Evolutionary conservation across 2,329 filamentous ascomycete species (phyloP), one percentile per base, ranked within the genome.

Genomic region (Anthostomella pinea): DNA sequence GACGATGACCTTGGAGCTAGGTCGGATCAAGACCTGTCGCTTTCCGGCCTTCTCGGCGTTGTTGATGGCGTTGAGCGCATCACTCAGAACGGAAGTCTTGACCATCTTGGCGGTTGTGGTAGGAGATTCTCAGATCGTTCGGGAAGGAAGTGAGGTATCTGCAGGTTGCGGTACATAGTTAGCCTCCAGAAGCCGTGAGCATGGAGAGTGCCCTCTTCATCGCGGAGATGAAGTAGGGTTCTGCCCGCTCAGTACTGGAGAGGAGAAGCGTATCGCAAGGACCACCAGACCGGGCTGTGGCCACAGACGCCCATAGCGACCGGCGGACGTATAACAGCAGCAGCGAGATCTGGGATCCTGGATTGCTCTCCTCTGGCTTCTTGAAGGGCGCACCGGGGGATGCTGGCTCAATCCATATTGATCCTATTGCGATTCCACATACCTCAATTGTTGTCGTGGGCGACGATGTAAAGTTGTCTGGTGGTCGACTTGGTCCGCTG

Each of bases 31-130:
- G 68, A 97, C 93, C 79, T 98, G 93, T 67, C 93, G 90, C 86
- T 97, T 97, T 77, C 93, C 93, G 62, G 87, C 79, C 86, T 98
- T 97, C 83, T 98, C 94, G 80, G 93, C 93, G 74, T 98, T 98
- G 89, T 98, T 98, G 85, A 98, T 97, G 79, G 83, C 79, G 72
- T 95, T 95, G 65, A 96, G 86, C 69, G 87, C 89, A 85, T 98
- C 93, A 82, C 97, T 94, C 73, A 98, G 90, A 66, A 97, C 93
- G 70, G 89, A 95, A 65, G 93, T 97, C 79, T 87, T 89, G 75
- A 96, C 90, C 91, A 98, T 98, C 69, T 86, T 96, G 81, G 68
- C 82, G 81, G 78, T 77, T 61, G 66, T 63, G 46, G 50, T 45
- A 57, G 64, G 78, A 87, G 84, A 88, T 88, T 88, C 83, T 89